phyloP scores from a whole-genome alignment of 1,284 basidiomycete genomes.

The Trametes polyzona region DNA sequence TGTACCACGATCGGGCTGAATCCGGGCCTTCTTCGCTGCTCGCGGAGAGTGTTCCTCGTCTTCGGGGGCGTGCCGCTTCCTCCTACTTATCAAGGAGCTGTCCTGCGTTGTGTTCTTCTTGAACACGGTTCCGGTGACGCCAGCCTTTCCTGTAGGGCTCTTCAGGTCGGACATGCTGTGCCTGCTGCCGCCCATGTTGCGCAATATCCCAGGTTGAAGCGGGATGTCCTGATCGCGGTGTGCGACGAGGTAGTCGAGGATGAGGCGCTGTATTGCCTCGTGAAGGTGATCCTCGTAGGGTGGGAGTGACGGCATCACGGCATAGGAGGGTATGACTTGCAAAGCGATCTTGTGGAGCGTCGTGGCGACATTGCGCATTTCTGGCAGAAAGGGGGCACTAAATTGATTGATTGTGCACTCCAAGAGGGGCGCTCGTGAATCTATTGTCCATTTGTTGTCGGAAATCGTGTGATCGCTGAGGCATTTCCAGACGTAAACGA shows the following conservation, averaged over 20 bases:
- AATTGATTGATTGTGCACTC: constrained; percentile 1
- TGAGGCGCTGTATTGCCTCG: constrained; percentile 7
- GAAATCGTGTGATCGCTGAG: neutral
- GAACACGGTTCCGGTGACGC: no score
- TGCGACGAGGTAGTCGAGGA: constrained; percentile 3
- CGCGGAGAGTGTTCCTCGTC: no score
- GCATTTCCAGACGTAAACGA: neutral
- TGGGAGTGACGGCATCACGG: neutral
- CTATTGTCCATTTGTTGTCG: neutral
- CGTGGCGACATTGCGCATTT: neutral
- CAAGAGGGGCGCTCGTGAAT: neutral
- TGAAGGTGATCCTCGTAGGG: neutral
- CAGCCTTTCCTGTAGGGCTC: no score
- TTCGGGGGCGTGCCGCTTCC: no score
- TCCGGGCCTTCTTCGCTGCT: no score
- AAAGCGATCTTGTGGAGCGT: constrained; percentile 1
- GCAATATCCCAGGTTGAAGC: neutral
- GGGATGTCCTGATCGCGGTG: neutral
- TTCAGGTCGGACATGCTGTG: no score
- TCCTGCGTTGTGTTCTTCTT: no score
- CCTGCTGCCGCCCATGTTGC: no score
- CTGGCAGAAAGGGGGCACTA: neutral
- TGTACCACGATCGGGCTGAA: no score
- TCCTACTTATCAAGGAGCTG: no score
- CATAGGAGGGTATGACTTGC: constrained; percentile 1